phyloP scores from a whole-genome alignment of 2,329 filamentous ascomycete genomes.

The Botrytis fragariae region DNA sequence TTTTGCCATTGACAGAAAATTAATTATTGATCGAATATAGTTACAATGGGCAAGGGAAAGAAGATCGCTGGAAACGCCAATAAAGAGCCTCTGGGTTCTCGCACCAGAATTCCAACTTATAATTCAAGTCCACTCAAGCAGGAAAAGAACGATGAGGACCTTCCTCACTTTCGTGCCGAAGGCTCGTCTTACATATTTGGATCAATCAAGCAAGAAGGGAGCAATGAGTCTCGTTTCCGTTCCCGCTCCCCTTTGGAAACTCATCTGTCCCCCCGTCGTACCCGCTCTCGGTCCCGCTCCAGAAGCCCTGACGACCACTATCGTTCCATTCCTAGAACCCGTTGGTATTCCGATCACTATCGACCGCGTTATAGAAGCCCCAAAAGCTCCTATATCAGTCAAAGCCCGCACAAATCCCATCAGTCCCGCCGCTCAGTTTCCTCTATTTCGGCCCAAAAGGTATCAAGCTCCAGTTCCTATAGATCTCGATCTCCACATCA shows the following conservation, averaged over 20 bases:
- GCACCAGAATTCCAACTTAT: not conserved
- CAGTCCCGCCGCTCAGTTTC: not conserved
- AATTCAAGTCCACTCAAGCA: not conserved
- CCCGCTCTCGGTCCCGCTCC: not conserved
- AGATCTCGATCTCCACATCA: not conserved
- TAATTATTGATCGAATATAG: not conserved
- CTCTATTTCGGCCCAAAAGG: not conserved
- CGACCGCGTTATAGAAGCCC: not conserved
- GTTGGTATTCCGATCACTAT: not conserved
- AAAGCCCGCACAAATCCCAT: not conserved
- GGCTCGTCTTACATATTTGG: not conserved
- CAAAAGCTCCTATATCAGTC: not conserved
- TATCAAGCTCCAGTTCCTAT: not conserved
- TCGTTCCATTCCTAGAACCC: not conserved
- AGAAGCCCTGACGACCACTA: not conserved
- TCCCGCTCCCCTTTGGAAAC: not conserved
- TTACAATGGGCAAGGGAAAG: not conserved
- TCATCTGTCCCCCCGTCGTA: not conserved
- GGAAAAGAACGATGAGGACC: not conserved
- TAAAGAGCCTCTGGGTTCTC: not conserved
- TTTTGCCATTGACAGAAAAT: not conserved
- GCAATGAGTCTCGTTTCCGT: not conserved
- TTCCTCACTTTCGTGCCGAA: not conserved
- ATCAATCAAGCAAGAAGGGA: not conserved
- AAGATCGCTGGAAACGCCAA: not conserved